phyloP scores from a whole-genome alignment of 371 early-diverging fungal species.

The Mucor saturninus region DNA sequence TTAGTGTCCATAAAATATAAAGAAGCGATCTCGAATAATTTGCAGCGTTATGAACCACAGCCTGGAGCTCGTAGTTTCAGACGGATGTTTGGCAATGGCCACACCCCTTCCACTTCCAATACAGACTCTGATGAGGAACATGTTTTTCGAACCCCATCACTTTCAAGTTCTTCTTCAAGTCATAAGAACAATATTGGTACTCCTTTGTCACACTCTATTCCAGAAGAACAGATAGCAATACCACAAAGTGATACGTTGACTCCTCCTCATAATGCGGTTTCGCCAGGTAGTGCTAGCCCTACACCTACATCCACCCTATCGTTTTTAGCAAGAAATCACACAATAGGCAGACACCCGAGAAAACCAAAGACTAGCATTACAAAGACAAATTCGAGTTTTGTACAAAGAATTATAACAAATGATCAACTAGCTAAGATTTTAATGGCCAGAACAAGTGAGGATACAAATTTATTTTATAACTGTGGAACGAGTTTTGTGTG shows the following conservation, averaged over 20 bases:
- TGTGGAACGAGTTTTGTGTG: conserved; percentile 80
- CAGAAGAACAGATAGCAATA: conserved; percentile 19
- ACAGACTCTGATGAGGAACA: conserved; percentile 36
- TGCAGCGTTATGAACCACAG: conserved; percentile 49
- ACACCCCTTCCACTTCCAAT: conserved; percentile 1
- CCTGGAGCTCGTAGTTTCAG: conserved; percentile 46
- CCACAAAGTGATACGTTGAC: neutral
- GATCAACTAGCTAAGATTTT: conserved; percentile 82
- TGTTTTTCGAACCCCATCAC: conserved; percentile 29
- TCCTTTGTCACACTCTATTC: conserved; percentile 21
- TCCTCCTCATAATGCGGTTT: neutral
- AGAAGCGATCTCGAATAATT: conserved; percentile 39
- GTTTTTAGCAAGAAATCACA: conserved; percentile 35
- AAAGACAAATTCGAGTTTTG: conserved; percentile 77
- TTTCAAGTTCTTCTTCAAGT: conserved; percentile 38
- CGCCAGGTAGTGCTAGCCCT: conserved; percentile 7
- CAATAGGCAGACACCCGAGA: conserved; percentile 27
- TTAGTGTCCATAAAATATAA: conserved; percentile 68
- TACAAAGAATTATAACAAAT: conserved; percentile 80
- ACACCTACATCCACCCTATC: conserved; percentile 38
- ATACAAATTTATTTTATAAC: conserved; percentile 85
- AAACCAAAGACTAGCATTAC: conserved; percentile 65
- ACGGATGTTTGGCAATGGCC: conserved; percentile 26
- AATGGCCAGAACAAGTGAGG: conserved; percentile 68
- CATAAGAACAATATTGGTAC: conserved; percentile 19